These are phyloP conservation scores for Daldinia caldariorum DNA, from an alignment of 495 filamentous ascomycete genomes.

Conservation along the genomic window DNA sequence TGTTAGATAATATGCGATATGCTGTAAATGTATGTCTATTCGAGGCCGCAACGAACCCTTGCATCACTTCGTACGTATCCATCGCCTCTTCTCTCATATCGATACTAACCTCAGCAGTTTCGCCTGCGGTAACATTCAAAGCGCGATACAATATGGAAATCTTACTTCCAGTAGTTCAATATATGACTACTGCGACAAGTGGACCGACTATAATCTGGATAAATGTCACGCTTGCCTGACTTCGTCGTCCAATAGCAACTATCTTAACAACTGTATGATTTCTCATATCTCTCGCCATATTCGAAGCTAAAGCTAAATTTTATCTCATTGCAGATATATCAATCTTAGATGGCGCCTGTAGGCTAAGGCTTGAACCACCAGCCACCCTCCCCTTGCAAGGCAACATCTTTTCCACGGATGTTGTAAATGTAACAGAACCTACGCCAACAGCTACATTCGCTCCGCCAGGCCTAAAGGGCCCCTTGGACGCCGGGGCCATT, in stretches of 20 bases:
- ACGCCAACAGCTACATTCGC: slow-evolving; percentile 43
- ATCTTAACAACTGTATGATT: slow-evolving; percentile 54
- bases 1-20: slow-evolving; percentile 58
- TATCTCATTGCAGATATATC: slow-evolving; percentile 46
- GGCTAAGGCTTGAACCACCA: slow-evolving; percentile 52
- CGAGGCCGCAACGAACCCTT: slow-evolving; percentile 46
- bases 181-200: slow-evolving; percentile 55
- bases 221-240: slow-evolving; percentile 53
- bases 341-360: slow-evolving; percentile 60
- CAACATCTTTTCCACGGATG: slow-evolving; percentile 57
- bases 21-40: slow-evolving; percentile 55
- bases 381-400: slow-evolving; percentile 56
- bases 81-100: background rate
- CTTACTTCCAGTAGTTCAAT: slow-evolving; percentile 45
- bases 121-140: slow-evolving; percentile 52
- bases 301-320: slow-evolving; percentile 12
- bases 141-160: slow-evolving; percentile 51
- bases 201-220: slow-evolving; percentile 47
- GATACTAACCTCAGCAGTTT: slow-evolving; percentile 45
- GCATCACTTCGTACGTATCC: slow-evolving; percentile 52
- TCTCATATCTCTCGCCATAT: background rate
- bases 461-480: slow-evolving; percentile 46
- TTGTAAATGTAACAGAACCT: slow-evolving; percentile 56
- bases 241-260: slow-evolving; percentile 32
- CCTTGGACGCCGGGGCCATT: slow-evolving; percentile 59